Evolutionary conservation across 1,284 basidiomycete species (phyloP).

Genomic region (Neolentinus lepideus): DNA sequence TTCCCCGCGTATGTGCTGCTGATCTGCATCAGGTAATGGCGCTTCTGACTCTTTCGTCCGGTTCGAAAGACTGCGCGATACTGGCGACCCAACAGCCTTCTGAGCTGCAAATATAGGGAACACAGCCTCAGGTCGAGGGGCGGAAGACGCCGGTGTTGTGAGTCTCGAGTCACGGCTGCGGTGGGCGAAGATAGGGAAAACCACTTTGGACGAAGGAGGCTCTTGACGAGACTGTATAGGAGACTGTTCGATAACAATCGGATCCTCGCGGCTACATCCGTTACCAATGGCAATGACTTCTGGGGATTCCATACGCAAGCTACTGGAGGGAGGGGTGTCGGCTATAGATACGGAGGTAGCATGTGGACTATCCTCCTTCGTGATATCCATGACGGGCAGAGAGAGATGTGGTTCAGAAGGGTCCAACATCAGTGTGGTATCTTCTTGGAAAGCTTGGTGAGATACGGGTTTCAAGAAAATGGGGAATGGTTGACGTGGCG

Average conservation of each 20-base stretch:
- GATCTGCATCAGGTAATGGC: constrained; percentile 42
- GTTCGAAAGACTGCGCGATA: background rate
- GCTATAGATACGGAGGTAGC: background rate
- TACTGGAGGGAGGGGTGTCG: background rate
- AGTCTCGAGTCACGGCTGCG: constrained; percentile 1
- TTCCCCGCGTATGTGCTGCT: constrained; percentile 59
- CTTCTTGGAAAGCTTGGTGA: too few relatives aligned
- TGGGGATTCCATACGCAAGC: constrained; percentile 1
- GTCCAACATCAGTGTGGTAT: too few relatives aligned
- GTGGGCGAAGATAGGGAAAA: constrained; percentile 8
- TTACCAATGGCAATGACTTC: constrained; percentile 9
- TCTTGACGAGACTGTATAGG: constrained; percentile 4
- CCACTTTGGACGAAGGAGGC: constrained; percentile 3
- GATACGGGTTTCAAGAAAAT: too few relatives aligned
- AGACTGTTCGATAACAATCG: constrained; percentile 33
- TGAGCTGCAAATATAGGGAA: constrained; percentile 7
- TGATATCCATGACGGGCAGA: too few relatives aligned
- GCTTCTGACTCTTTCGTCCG: constrained; percentile 15
- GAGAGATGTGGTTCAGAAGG: too few relatives aligned
- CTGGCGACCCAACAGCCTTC: background rate
- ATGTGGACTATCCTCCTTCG: background rate
- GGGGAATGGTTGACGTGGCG: too few relatives aligned
- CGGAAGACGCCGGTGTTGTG: background rate
- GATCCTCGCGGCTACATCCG: constrained; percentile 27
- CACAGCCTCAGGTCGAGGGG: constrained; percentile 4